A percentile compares a stretch with the other conserved stretches of the same genome.
These are phyloP conservation scores for Pisolithus sp. DNA, from an alignment of 768 basidiomycete species.

Conservation along the genomic window DNA sequence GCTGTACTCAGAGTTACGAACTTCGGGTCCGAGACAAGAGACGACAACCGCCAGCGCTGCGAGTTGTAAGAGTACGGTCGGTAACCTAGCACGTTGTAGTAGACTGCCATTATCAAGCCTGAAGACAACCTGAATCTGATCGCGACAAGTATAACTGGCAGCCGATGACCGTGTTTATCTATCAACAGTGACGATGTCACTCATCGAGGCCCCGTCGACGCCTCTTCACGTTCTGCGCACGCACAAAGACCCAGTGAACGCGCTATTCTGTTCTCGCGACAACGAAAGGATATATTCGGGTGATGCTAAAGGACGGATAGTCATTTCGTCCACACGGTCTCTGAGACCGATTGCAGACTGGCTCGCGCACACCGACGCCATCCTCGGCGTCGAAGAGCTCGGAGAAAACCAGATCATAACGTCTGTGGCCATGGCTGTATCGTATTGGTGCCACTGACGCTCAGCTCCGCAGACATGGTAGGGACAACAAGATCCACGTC, in stretches of 20 bases:
- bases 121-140: no score
- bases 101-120: no score
- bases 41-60: no score
- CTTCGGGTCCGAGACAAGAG: no score
- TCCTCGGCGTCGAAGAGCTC: conserved; percentile 80
- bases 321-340: conserved; percentile 67
- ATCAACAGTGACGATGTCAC: not conserved
- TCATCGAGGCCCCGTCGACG: conserved; percentile 33
- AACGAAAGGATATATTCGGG: conserved; percentile 85
- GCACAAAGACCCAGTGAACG: conserved; percentile 58
- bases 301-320: conserved; percentile 72
- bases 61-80: no score
- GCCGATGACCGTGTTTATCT: no score
- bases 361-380: conserved; percentile 70
- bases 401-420: conserved; percentile 55
- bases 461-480: conserved; percentile 51
- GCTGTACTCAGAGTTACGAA: no score
- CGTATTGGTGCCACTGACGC: not conserved
- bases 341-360: conserved; percentile 71
- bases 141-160: not conserved
- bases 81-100: no score
- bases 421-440: conserved; percentile 42
- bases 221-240: conserved; percentile 73
- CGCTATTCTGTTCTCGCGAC: conserved; percentile 58
- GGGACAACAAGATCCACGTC: conserved; percentile 81